These are phyloP conservation scores for Lasiodiplodia sp. DNA, from an alignment of 2,329 filamentous ascomycete genomes.

Conservation along the genomic window DNA sequence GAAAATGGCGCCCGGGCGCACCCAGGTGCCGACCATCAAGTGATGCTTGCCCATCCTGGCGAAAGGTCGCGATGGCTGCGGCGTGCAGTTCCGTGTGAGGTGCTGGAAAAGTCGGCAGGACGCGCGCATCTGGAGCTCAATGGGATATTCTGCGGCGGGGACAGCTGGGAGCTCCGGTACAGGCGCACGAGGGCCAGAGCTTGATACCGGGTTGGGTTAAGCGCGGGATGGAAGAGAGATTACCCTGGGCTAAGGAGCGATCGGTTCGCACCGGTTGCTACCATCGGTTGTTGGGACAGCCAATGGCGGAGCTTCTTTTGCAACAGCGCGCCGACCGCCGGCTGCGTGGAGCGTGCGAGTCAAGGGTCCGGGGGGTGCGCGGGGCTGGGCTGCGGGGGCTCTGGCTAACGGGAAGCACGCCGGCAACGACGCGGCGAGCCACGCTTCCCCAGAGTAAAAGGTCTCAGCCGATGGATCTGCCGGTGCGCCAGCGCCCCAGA, in stretches of 20 bases:
- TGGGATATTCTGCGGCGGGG: neutral
- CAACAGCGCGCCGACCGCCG: conserved; percentile 12
- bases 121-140: conserved; percentile 19
- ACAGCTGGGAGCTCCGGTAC: conserved; percentile 3
- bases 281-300: conserved; percentile 27
- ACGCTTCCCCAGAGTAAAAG: conserved; percentile 13
- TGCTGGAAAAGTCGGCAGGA: conserved; percentile 19
- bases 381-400: conserved; percentile 25
- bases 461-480: conserved; percentile 30
- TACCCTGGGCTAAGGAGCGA: conserved; percentile 11
- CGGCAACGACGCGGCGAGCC: conserved; percentile 9
- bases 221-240: conserved; percentile 25
- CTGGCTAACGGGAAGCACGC: conserved; percentile 16
- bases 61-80: neutral
- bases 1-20: conserved; percentile 86
- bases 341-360: neutral
- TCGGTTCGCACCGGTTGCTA: conserved; percentile 10
- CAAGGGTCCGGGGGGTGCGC: conserved; percentile 5
- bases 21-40: conserved; percentile 93
- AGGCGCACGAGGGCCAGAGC: conserved; percentile 20
- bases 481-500: conserved; percentile 6
- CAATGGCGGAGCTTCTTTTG: conserved; percentile 4
- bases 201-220: conserved; percentile 12
- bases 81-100: neutral
- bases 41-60: conserved; percentile 75